Conservation (phyloP, 2,329 filamentous ascomycete genomes). For the Cladophialophora exuberans region DNA sequence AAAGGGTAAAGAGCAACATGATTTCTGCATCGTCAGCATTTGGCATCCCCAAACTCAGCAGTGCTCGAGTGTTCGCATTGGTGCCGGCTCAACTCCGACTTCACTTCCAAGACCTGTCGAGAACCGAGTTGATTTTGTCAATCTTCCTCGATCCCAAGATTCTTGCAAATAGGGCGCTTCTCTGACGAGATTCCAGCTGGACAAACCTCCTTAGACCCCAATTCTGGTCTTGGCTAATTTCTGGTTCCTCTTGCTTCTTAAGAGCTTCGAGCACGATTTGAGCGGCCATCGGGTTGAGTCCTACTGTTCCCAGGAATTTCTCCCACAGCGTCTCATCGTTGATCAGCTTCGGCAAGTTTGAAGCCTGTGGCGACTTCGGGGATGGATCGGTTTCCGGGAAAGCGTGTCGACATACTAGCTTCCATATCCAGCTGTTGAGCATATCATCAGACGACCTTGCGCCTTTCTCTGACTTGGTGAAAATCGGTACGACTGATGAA, state of each 20-base stretch:
- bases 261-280: conserved; percentile 59
- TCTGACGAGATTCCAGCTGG: conserved; percentile 14
- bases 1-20: neutral
- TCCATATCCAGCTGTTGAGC: conserved; percentile 40
- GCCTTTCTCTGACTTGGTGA: conserved; percentile 8
- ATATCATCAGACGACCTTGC: neutral
- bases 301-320: conserved; percentile 65
- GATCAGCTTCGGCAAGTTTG: conserved; percentile 40
- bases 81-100: no score
- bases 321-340: conserved; percentile 70
- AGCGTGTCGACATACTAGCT: conserved; percentile 44
- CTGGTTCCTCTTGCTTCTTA: conserved; percentile 4
- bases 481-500: conserved; percentile 20
- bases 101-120: conserved; percentile 10
- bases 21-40: neutral
- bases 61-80: no score
- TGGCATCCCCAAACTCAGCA: neutral
- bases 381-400: conserved; percentile 10
- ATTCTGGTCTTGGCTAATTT: neutral
- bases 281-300: conserved; percentile 73
- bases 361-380: conserved; percentile 33
- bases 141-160: conserved; percentile 20
- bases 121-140: conserved; percentile 17
- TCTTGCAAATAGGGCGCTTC: conserved; percentile 21
- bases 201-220: conserved; percentile 26